A percentile compares a stretch with the other conserved stretches of the same genome.
Conservation (phyloP, 139 green algal species). For the Chlamydomonas applanata region DNA sequence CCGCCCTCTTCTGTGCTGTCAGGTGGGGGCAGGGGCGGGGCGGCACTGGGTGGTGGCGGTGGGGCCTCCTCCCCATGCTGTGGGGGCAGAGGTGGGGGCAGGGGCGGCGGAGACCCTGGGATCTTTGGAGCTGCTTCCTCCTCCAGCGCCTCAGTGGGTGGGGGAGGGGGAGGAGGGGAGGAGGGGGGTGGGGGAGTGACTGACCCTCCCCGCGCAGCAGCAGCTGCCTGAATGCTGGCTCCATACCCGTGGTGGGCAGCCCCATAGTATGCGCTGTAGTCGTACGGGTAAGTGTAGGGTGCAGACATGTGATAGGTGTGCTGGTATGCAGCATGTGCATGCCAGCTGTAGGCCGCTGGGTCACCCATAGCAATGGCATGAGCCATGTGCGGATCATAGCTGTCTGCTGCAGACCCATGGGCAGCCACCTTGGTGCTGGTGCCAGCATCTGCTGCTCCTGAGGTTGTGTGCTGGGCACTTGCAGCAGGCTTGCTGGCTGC, state of each 20-base stretch:
- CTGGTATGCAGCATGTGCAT: slow-evolving; percentile 1
- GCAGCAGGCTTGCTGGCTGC: neutral
- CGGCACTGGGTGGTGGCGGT: neutral
- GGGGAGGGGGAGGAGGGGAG: slow-evolving; percentile 5
- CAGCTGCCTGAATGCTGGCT: neutral
- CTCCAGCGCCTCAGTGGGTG: neutral
- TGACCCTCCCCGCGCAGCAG: neutral
- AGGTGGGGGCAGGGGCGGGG: neutral
- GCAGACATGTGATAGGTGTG: slow-evolving; percentile 1
- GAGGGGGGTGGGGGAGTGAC: neutral
- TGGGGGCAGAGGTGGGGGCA: slow-evolving; percentile 2
- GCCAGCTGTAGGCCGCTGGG: neutral
- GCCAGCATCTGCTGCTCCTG: neutral
- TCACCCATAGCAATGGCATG: neutral
- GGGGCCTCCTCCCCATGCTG: neutral
- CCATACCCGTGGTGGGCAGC: neutral
- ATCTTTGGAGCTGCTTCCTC: neutral
- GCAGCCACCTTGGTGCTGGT: neutral
- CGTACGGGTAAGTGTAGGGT: neutral
- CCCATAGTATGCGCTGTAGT: neutral
- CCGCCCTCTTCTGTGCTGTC: neutral
- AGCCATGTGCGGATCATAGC: neutral
- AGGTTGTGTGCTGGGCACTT: neutral
- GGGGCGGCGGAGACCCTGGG: neutral
- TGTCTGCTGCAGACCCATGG: neutral